Percentiles rank a stretch among this genome's conserved stretches.
These are phyloP conservation scores for Yamadazyma epiphylla DNA, from an alignment of 1,139 yeast species.

Conservation along the genomic window DNA sequence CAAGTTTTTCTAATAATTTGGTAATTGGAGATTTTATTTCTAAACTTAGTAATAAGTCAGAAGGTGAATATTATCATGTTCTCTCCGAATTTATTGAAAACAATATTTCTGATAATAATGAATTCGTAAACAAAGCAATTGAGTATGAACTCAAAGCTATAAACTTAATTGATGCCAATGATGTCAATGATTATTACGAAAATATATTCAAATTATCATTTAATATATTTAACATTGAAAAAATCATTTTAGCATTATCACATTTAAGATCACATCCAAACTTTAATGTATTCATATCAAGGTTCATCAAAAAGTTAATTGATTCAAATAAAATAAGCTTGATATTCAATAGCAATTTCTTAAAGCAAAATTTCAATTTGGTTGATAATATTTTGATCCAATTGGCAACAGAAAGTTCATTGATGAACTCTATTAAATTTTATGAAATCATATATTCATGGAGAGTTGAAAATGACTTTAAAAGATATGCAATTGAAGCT, in stretches of 20 bases:
- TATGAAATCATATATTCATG: conserved; percentile 55
- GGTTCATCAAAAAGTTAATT: conserved; percentile 25
- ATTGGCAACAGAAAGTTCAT: conserved; percentile 29
- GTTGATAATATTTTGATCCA: conserved; percentile 39
- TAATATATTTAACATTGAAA: conserved; percentile 20
- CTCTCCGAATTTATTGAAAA: conserved; percentile 27
- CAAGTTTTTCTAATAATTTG: background rate
- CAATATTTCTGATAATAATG: conserved; percentile 11
- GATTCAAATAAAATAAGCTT: conserved; percentile 16
- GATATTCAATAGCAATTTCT: conserved; percentile 23
- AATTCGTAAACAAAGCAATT: conserved; percentile 23
- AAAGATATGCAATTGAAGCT: conserved; percentile 53
- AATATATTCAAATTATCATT: conserved; percentile 31
- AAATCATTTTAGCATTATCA: conserved; percentile 22
- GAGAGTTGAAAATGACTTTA: conserved; percentile 31
- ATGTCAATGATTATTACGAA: conserved; percentile 19
- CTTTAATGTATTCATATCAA: conserved; percentile 14
- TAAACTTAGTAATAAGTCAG: conserved; percentile 3
- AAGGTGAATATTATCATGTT: conserved; percentile 33
- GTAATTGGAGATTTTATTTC: conserved; percentile 4
- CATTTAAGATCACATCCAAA: conserved; percentile 13
- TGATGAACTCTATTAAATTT: conserved; percentile 39
- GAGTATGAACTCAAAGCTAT: conserved; percentile 33
- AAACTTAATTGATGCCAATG: conserved; percentile 12
- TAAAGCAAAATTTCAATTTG: conserved; percentile 23